Percentiles rank a stretch among this genome's conserved stretches.
These are phyloP conservation scores for Pleurostoma richardsiae DNA, from an alignment of 2,329 filamentous ascomycete genomes.

Conservation along the genomic window DNA sequence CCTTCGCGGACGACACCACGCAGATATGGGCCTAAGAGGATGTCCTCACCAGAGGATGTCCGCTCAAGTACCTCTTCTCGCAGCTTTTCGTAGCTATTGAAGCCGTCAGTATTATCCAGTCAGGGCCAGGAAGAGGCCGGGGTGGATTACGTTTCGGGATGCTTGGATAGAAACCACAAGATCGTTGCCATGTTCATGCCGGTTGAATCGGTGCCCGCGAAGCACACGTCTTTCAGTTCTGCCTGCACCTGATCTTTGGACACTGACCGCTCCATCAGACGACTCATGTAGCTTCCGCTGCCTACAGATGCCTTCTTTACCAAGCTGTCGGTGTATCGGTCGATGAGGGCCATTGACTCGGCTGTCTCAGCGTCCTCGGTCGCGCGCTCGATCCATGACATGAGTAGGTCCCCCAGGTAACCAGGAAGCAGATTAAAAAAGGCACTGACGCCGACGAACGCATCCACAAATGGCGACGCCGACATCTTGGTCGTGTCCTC, in stretches of 20 bases:
- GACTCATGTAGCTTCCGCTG: conserved; percentile 39
- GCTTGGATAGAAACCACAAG: conserved; percentile 35
- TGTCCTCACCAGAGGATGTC: conserved; percentile 12
- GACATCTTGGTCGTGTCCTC: not conserved
- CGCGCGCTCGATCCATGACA: conserved; percentile 26
- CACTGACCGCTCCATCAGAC: conserved; percentile 37
- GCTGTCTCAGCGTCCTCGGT: conserved; percentile 25
- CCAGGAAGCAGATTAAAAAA: conserved; percentile 42
- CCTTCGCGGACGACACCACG: conserved; percentile 10
- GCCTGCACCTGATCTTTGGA: conserved; percentile 35
- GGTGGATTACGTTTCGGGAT: conserved; percentile 28
- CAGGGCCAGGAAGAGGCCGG: too few species aligned
- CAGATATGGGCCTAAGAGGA: conserved; percentile 7
- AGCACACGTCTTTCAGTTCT: conserved; percentile 49
- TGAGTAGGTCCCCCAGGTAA: conserved; percentile 28
- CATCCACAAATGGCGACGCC: conserved; percentile 39
- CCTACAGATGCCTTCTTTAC: conserved; percentile 25
- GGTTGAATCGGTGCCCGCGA: conserved; percentile 49
- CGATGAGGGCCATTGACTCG: conserved; percentile 27
- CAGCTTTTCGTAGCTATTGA: conserved; percentile 6
- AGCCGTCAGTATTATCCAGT: too few species aligned
- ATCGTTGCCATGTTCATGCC: conserved; percentile 45
- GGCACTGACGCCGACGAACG: conserved; percentile 47
- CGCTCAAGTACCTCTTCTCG: conserved; percentile 7
- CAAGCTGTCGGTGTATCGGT: conserved; percentile 23